phyloP scores from a whole-genome alignment of 257 asterid genomes.

The Perilla frutescens region DNA sequence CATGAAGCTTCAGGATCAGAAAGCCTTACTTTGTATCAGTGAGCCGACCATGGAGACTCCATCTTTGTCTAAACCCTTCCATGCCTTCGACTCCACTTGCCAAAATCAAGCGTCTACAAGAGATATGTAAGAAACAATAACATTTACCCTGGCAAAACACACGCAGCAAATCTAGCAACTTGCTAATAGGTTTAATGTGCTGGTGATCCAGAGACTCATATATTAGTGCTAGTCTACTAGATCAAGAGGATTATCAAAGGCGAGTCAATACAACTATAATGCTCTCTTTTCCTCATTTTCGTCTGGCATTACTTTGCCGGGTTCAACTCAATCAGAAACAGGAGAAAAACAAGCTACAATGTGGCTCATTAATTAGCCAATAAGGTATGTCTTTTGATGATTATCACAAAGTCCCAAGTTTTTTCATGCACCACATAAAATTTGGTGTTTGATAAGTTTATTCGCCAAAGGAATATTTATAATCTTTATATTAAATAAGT shows the following conservation, averaged over 20 bases:
- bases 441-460: not conserved
- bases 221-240: not conserved
- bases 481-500: not conserved
- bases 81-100: conserved; percentile 95
- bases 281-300: not conserved
- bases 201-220: not conserved
- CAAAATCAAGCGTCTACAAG: conserved; percentile 74
- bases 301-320: not conserved
- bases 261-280: not conserved
- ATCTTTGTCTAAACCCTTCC: conserved; percentile 91
- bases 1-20: conserved; percentile 21
- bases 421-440: not conserved
- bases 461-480: not conserved
- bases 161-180: not conserved
- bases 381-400: not conserved
- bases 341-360: not conserved
- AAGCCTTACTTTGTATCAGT: conserved; percentile 74
- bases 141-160: not conserved
- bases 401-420: not conserved
- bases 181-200: not conserved
- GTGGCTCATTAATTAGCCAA: not conserved
- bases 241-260: not conserved
- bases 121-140: not conserved
- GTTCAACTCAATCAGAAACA: not conserved
- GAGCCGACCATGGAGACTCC: conserved; percentile 92